Conservation (phyloP, 1,284 basidiomycete species). For the Ganoderma multipileum region DNA sequence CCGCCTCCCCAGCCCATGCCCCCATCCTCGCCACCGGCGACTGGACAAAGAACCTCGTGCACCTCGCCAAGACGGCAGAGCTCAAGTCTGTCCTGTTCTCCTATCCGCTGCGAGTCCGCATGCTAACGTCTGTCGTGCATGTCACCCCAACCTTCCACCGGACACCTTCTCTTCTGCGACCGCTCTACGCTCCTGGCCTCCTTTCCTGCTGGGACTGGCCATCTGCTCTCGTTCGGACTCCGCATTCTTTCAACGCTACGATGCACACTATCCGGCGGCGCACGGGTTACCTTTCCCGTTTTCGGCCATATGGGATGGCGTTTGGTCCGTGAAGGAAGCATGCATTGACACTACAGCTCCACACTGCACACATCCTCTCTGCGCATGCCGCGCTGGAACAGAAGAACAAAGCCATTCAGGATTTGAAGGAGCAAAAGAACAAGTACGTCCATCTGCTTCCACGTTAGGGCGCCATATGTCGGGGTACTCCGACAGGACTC, state of each 20-base stretch:
- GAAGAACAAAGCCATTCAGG: constrained; percentile 77
- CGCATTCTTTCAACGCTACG: not conserved
- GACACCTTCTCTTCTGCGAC: constrained; percentile 1
- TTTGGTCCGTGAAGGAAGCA: constrained; percentile 63
- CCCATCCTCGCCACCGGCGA: constrained; percentile 77
- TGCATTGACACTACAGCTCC: constrained; percentile 78
- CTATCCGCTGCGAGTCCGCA: constrained; percentile 6
- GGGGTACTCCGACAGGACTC: constrained; percentile 10
- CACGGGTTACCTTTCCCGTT: not conserved
- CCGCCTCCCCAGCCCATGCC: constrained; percentile 18
- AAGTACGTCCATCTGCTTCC: constrained; percentile 54
- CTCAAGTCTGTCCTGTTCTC: constrained; percentile 63
- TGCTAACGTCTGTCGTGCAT: constrained; percentile 1
- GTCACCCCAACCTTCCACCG: not conserved
- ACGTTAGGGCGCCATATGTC: not conserved
- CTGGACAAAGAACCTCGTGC: constrained; percentile 84
- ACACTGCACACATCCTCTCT: constrained; percentile 85
- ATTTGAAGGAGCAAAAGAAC: constrained; percentile 81
- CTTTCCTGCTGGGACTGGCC: not conserved
- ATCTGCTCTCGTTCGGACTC: not conserved
- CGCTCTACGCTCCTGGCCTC: not conserved
- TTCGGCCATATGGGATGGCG: constrained; percentile 11
- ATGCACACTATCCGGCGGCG: not conserved
- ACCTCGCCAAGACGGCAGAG: constrained; percentile 82
- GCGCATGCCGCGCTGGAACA: constrained; percentile 78